Evolutionary conservation across 805 yeast genomes (phyloP).

Genomic region (Yarrowia divulgata): DNA sequence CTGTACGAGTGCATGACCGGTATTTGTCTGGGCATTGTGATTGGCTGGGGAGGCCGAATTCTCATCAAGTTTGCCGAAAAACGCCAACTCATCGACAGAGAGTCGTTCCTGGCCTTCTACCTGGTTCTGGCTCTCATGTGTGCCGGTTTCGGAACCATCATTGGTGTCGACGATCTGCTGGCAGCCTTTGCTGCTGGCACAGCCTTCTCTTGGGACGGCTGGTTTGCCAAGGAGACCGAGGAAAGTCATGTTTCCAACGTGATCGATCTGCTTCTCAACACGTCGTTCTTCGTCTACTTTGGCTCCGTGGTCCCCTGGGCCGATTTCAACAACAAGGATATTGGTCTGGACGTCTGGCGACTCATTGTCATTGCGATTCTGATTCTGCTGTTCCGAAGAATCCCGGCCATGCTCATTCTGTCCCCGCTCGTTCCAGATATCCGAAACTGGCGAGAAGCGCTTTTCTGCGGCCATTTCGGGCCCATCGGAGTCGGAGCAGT

Average conservation of each 20-base stretch:
- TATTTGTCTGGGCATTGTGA: constrained; percentile 69
- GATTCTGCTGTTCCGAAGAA: constrained; percentile 74
- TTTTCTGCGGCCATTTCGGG: constrained; percentile 94
- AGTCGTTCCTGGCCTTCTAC: constrained; percentile 85
- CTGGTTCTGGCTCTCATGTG: constrained; percentile 81
- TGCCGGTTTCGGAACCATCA: constrained; percentile 86
- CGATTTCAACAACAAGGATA: constrained; percentile 64
- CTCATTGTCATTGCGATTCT: constrained; percentile 76
- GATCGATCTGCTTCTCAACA: constrained; percentile 82
- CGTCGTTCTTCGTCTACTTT: constrained; percentile 86
- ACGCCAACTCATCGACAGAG: constrained; percentile 77
- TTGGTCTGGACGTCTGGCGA: constrained; percentile 82
- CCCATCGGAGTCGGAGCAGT: constrained; percentile 96
- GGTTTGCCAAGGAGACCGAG: constrained; percentile 82
- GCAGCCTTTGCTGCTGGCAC: constrained; percentile 94
- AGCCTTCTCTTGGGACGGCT: constrained; percentile 92
- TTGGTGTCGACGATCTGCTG: constrained; percentile 87
- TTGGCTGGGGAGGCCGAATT: constrained; percentile 76
- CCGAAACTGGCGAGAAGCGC: constrained; percentile 90
- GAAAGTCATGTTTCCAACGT: constrained; percentile 88
- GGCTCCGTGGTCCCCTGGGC: constrained; percentile 94
- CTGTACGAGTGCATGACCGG: constrained; percentile 86
- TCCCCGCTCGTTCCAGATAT: constrained; percentile 87
- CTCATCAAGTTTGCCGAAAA: constrained; percentile 77
- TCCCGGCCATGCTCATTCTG: constrained; percentile 78